Evolutionary conservation across 2,329 filamentous ascomycete species (phyloP).

Genomic region (Trichoderma cornu-damae): DNA sequence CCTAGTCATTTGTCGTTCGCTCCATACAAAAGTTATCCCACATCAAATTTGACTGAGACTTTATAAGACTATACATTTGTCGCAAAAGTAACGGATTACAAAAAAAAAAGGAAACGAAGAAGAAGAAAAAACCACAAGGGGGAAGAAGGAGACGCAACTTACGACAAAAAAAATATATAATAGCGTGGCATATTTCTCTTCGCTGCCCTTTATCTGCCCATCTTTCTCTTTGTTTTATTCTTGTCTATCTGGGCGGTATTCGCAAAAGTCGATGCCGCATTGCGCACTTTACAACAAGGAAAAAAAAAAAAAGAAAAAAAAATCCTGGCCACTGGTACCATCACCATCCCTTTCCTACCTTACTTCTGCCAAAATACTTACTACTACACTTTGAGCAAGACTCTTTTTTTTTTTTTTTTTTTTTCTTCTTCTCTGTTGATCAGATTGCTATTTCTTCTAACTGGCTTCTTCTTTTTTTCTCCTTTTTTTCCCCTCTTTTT

Average conservation of each 20-base stretch:
- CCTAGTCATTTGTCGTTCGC: neutral
- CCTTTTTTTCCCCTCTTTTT: neutral
- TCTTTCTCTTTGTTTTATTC: slow-evolving; percentile 8
- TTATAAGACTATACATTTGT: neutral
- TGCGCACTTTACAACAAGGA: neutral
- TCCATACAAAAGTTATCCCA: neutral
- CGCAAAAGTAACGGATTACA: neutral
- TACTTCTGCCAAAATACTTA: neutral
- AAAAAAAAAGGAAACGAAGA: neutral
- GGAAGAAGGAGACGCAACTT: slow-evolving; percentile 1
- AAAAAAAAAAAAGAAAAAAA: neutral
- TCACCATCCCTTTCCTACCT: neutral
- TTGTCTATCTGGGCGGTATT: slow-evolving; percentile 5
- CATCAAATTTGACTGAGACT: neutral
- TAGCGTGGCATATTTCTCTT: slow-evolving; percentile 13
- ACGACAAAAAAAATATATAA: neutral
- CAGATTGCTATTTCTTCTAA: neutral
- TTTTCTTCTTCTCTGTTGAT: slow-evolving; percentile 10
- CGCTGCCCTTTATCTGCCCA: neutral
- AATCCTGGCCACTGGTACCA: neutral
- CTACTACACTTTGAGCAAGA: neutral
- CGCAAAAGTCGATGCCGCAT: slow-evolving; percentile 9
- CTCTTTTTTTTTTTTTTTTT: neutral
- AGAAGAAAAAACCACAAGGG: no score
- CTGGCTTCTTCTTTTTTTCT: neutral